phyloP scores from a whole-genome alignment of 2,329 filamentous ascomycete species.

The Leptographium flavum region DNA sequence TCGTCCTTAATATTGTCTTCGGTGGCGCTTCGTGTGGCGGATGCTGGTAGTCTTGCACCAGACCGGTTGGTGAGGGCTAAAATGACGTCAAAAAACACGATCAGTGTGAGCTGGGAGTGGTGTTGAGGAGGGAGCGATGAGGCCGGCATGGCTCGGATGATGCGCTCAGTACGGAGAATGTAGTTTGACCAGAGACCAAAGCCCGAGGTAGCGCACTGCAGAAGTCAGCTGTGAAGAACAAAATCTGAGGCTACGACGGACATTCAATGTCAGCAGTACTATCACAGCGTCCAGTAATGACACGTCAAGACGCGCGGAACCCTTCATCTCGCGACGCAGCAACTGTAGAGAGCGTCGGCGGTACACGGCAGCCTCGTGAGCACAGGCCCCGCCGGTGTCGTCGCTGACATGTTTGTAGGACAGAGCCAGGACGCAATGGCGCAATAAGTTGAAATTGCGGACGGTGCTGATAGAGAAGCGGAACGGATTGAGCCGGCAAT shows the following conservation, averaged over 20 bases:
- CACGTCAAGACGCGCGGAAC: constrained; percentile 2
- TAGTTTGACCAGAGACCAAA: constrained; percentile 18
- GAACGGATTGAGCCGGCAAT: constrained; percentile 19
- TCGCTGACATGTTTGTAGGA: constrained; percentile 17
- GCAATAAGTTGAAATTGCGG: constrained; percentile 16
- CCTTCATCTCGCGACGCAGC: constrained; percentile 10
- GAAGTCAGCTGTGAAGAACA: neutral
- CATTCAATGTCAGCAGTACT: constrained; percentile 20
- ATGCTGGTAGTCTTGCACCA: constrained; percentile 13
- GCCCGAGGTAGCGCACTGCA: constrained; percentile 19
- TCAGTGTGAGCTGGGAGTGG: constrained; percentile 17
- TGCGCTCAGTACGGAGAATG: constrained; percentile 8
- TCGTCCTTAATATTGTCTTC: constrained; percentile 11
- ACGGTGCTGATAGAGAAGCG: constrained; percentile 13
- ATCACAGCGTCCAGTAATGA: constrained; percentile 16
- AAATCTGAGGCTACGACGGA: constrained; percentile 6
- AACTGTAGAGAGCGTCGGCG: constrained; percentile 15
- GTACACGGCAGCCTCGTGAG: constrained; percentile 12
- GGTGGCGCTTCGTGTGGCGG: constrained; percentile 9
- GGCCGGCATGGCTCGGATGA: neutral
- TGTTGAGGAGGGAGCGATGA: neutral
- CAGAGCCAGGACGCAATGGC: constrained; percentile 18
- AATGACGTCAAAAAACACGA: constrained; percentile 21
- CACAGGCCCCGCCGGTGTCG: constrained; percentile 12
- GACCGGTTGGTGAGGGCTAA: constrained; percentile 19